Base-by-base conservation (phyloP, 768 basidiomycete species). In the Phaeotremella fagi region DNA sequence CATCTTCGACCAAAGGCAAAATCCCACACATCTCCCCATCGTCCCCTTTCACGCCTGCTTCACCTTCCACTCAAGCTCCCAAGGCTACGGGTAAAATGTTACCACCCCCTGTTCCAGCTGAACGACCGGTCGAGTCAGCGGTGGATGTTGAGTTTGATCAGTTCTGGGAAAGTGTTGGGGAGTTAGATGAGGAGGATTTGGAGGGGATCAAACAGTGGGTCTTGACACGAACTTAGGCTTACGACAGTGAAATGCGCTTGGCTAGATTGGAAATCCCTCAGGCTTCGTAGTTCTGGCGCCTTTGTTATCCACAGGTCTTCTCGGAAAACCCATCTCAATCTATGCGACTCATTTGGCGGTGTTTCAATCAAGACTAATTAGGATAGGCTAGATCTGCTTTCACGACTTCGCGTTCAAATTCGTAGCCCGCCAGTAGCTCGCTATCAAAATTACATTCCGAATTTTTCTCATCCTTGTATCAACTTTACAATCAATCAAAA, bases 71-170 rank as follows among this genome's bases (percentile, higher is more conserved):
- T 35, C 50, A 18, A 45, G 47, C 36, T 31, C 23, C 1, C 28
- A 26, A 18, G 33, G 25, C 36, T 48, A 25, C 48, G 43, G 44
- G 47, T 23, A 58, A 50, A n/a, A 50, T 48, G 53, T 31, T 47
- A 38, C 56, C 45, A 24, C 59, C 51, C 3, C 49, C 49, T 22
- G 33, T 43, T 1, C 52, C 31, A 33, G 16, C 31, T 23, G 35
- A 15, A 26, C 37, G 44, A 16, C 44, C 29, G 33, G 55, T 11
- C 49, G 52, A 62, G 26, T 45, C 36, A 4, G 61, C 73, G 12
- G 31, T 77, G 31, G 74, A 77, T 36, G 64, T 76, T 25, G 78
- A 78, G 58, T 78, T 78, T 59, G 77, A 78, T 54, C 75, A 74
- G 50, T 44, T 68, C 22, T 76, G 75, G 75, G 75, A 75, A 29